Conservation (phyloP, 805 yeast genomes). For the Starmerella floricola region DNA sequence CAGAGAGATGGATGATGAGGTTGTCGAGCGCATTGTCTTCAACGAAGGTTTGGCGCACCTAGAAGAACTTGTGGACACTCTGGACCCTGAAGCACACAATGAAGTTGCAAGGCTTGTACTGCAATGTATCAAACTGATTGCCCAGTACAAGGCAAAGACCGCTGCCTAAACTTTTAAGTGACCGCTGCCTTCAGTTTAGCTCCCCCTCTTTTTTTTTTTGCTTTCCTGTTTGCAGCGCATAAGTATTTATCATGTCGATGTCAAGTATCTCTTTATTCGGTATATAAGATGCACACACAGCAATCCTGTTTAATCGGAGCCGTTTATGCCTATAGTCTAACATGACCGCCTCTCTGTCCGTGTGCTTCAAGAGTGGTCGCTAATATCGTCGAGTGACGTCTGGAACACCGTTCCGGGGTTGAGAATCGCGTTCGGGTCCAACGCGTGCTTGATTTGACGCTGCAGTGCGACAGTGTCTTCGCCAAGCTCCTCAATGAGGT, state of each 20-base stretch:
- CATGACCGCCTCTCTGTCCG: no score
- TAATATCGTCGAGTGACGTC: conserved; percentile 7
- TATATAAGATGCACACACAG: no score
- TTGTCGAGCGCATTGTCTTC: conserved; percentile 21
- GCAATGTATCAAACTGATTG: conserved; percentile 17
- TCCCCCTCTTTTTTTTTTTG: no score
- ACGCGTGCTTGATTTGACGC: conserved; percentile 59
- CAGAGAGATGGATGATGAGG: conserved; percentile 21
- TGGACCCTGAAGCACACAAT: conserved; percentile 13
- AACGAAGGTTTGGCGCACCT: conserved; percentile 19
- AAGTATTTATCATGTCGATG: no score
- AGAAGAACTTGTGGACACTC: conserved; percentile 17
- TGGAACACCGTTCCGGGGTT: conserved; percentile 72
- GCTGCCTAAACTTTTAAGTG: background rate
- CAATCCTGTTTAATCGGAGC: no score
- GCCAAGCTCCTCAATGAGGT: conserved; percentile 53
- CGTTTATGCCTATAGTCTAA: no score
- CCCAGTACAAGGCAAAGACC: conserved; percentile 13
- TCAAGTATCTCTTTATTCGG: no score
- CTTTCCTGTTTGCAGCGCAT: no score
- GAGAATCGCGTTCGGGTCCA: conserved; percentile 62
- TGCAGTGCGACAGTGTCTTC: conserved; percentile 51
- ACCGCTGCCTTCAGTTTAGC: no score
- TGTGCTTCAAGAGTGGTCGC: conserved; percentile 6
- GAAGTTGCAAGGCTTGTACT: conserved; percentile 14